phyloP scores from a whole-genome alignment of 73 alveolate genomes.

The Symbiodinium natans region DNA sequence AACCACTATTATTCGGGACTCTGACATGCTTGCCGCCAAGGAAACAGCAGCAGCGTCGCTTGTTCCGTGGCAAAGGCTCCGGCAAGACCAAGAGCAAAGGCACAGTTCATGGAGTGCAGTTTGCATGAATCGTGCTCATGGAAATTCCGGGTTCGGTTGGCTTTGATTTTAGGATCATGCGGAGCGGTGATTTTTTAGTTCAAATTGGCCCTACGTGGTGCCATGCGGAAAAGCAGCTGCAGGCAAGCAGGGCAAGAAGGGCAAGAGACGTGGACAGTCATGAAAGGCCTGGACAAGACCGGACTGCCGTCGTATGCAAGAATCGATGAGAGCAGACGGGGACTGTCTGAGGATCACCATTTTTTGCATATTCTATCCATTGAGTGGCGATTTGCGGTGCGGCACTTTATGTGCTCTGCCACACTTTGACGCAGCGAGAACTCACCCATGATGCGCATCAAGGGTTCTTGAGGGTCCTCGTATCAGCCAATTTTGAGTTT shows the following conservation, averaged over 20 bases:
- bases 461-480: too few relatives aligned
- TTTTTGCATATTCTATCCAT: too few relatives aligned
- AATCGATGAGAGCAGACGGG: neutral
- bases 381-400: too few relatives aligned
- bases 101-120: too few relatives aligned
- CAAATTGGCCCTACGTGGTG: neutral
- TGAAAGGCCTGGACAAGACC: neutral
- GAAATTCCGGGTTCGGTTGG: too few relatives aligned
- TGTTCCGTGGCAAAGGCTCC: neutral
- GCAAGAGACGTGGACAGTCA: neutral
- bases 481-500: neutral
- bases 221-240: neutral
- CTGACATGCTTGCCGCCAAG: neutral
- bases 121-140: too few relatives aligned
- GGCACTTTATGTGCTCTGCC: too few relatives aligned
- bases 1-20: neutral
- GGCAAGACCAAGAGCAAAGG: neutral
- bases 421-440: too few relatives aligned
- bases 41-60: neutral
- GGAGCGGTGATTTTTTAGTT: neutral
- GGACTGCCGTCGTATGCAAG: slow-evolving; percentile 13
- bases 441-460: too few relatives aligned
- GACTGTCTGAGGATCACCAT: neutral
- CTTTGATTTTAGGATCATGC: too few relatives aligned
- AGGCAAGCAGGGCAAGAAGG: slow-evolving; percentile 13